Evolutionary conservation across 1,284 basidiomycete species (phyloP), one percentile per base, ranked within the genome.

Genomic region (Bondarzewia mesenterica): DNA sequence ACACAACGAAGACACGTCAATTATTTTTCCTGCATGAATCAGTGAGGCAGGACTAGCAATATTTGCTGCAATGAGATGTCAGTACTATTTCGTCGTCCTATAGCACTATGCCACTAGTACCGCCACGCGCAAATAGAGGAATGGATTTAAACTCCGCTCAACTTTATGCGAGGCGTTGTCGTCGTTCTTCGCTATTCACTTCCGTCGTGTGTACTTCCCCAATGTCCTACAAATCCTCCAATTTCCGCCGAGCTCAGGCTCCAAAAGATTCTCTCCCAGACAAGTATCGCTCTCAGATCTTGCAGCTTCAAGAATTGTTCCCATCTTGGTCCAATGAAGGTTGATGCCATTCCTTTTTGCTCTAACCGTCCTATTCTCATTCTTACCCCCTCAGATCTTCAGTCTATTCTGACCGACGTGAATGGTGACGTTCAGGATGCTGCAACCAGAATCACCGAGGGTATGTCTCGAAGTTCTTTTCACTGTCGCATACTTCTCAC

Each of bases 291-390:
- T 16, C 66, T 0, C 70, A 85, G 56, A 74, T 78, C 14, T 64
- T 70, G 27, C 77, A 81, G 51, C 79, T 93, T 14, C 79, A 84
- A 63, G 91, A 91, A 62, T 65, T 82, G 52, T 93, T 92, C 63
- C 81, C 89, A 10, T 60, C 65, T 57, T 93, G 82, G 83, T 79
- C 85, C 61, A 76, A 75, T 57, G 89, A 93, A 61, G 86, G 85
- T 82, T 57, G 50, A 64, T 65, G 51, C 48, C 41, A 44, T 59
- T 39, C 26, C 54, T 50, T 53, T 57, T 58, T 59, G 58, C 59
- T 57, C 51, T 27, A 2, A 53, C 40, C 14, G 37, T 49, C 39
- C 40, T 39, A 51, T 48, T 57, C 49, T 53, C 52, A 47, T 26
- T 41, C 50, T 35, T 49, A 32, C 43, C 36, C 56, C 44, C 35